A percentile compares a stretch with the other conserved stretches of the same genome.
These are phyloP conservation scores for Leucaena leucocephala DNA, from an alignment of 306 rosid species.

Conservation along the genomic window DNA sequence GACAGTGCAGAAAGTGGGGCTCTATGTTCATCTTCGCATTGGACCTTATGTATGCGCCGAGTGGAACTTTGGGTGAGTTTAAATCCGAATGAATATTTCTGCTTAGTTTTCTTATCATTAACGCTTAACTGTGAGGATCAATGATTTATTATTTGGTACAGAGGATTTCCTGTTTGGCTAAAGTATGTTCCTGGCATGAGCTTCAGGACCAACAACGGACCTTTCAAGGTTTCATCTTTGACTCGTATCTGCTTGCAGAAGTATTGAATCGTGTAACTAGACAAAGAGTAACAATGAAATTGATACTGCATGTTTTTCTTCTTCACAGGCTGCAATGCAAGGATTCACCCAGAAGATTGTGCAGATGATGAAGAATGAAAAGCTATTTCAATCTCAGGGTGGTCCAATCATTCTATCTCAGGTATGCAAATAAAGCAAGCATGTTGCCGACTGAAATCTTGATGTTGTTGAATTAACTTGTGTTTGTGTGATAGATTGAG, in stretches of 20 bases:
- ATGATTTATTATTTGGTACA: constrained; percentile 37
- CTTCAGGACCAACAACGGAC: constrained; percentile 90
- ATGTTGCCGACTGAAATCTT: neutral
- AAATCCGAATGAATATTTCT: neutral
- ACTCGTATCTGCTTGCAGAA: neutral
- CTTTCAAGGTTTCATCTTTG: constrained; percentile 70
- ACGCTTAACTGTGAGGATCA: constrained; percentile 4
- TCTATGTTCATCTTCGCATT: constrained; percentile 89
- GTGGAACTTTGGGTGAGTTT: constrained; percentile 90
- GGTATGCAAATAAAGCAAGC: constrained; percentile 42
- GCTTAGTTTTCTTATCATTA: constrained; percentile 18
- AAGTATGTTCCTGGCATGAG: constrained; percentile 95
- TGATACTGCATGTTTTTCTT: constrained; percentile 2
- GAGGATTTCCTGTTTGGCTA: constrained; percentile 99
- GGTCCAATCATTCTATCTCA: constrained; percentile 98
- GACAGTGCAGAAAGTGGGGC: constrained; percentile 89
- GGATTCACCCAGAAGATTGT: constrained; percentile 90
- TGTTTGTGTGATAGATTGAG: constrained; percentile 65
- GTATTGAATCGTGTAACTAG: neutral
- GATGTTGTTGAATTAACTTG: neutral
- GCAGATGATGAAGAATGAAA: constrained; percentile 87
- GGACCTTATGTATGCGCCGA: constrained; percentile 98
- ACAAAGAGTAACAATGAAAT: constrained; percentile 17
- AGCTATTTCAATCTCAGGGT: constrained; percentile 88
- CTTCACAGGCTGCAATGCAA: constrained; percentile 81